Evolutionary conservation across 2,329 filamentous ascomycete species (phyloP).

Genomic region (Botrytis galanthina): DNA sequence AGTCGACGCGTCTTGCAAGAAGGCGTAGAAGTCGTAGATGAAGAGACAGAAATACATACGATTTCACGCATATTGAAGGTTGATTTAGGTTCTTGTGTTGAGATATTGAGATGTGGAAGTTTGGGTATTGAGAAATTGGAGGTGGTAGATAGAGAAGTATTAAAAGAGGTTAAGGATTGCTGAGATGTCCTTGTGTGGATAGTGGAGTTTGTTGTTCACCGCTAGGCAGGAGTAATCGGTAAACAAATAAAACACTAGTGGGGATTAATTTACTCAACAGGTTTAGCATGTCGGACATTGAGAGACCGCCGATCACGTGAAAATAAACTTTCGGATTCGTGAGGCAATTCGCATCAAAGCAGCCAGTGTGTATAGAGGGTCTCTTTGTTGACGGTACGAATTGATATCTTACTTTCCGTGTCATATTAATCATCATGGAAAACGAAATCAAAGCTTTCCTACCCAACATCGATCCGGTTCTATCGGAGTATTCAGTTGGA

Average conservation of each 20-base stretch:
- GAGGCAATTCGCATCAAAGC: conserved; percentile 9
- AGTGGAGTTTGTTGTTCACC: conserved; percentile 27
- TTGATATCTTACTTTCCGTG: neutral
- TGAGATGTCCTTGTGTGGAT: conserved; percentile 30
- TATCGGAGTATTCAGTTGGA: conserved; percentile 90
- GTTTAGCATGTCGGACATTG: neutral
- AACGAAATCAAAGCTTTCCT: conserved; percentile 80
- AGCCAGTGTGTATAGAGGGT: neutral
- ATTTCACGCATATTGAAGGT: conserved; percentile 70
- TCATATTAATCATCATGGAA: conserved; percentile 60
- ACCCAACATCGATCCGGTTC: conserved; percentile 81
- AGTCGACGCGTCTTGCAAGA: conserved; percentile 41
- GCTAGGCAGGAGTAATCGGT: conserved; percentile 21
- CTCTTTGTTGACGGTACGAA: neutral
- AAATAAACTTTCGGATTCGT: neutral
- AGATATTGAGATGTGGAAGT: conserved; percentile 11
- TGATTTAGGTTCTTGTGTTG: conserved; percentile 29
- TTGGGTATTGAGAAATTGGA: conserved; percentile 22
- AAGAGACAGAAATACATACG: conserved; percentile 48
- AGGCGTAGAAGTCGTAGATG: conserved; percentile 15
- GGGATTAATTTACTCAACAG: neutral
- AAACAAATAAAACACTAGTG: conserved; percentile 20
- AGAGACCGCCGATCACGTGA: conserved; percentile 3
- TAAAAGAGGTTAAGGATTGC: conserved; percentile 29
- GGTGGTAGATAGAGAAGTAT: conserved; percentile 24